Percentiles rank a stretch among this genome's conserved stretches.
These are phyloP conservation scores for Intubia oerlemansii DNA, from an alignment of 2,329 filamentous ascomycete genomes.

Conservation along the genomic window DNA sequence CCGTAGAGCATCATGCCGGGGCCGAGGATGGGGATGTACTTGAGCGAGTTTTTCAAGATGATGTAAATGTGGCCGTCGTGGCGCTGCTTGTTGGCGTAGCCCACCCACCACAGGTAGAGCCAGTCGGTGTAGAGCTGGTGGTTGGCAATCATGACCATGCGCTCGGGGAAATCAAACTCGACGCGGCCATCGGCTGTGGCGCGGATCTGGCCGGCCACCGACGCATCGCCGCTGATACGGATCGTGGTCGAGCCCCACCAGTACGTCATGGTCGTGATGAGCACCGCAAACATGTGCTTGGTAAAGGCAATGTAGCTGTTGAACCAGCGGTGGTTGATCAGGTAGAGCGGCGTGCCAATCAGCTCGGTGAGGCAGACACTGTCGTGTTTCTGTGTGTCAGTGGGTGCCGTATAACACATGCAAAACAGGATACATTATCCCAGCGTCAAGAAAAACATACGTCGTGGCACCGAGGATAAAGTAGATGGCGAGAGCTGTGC, in stretches of 20 bases:
- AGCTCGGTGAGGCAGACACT: conserved; percentile 53
- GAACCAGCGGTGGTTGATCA: conserved; percentile 55
- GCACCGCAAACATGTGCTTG: conserved; percentile 62
- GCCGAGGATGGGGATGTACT: conserved; percentile 59
- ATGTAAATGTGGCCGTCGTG: conserved; percentile 82
- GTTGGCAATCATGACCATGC: conserved; percentile 68
- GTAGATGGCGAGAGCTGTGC: conserved; percentile 27
- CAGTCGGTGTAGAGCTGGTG: conserved; percentile 83
- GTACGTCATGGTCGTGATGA: conserved; percentile 61
- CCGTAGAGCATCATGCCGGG: conserved; percentile 69
- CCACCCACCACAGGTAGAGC: conserved; percentile 86
- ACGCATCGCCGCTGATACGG: conserved; percentile 63
- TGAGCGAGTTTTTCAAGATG: conserved; percentile 72
- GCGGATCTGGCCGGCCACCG: conserved; percentile 53
- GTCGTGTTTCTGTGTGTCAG: too few relatives aligned
- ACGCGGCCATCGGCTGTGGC: conserved; percentile 51
- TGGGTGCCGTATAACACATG: too few relatives aligned
- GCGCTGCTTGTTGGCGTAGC: conserved; percentile 52
- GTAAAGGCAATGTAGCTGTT: conserved; percentile 76
- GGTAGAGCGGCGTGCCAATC: conserved; percentile 55
- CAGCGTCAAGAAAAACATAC: too few relatives aligned
- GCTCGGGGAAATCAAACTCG: conserved; percentile 60
- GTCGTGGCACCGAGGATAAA: too few relatives aligned
- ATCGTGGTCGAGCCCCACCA: conserved; percentile 76
- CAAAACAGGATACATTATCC: too few relatives aligned